These are phyloP conservation scores for Helotiales sp. DNA, from an alignment of 2,329 filamentous ascomycete genomes.

Conservation along the genomic window DNA sequence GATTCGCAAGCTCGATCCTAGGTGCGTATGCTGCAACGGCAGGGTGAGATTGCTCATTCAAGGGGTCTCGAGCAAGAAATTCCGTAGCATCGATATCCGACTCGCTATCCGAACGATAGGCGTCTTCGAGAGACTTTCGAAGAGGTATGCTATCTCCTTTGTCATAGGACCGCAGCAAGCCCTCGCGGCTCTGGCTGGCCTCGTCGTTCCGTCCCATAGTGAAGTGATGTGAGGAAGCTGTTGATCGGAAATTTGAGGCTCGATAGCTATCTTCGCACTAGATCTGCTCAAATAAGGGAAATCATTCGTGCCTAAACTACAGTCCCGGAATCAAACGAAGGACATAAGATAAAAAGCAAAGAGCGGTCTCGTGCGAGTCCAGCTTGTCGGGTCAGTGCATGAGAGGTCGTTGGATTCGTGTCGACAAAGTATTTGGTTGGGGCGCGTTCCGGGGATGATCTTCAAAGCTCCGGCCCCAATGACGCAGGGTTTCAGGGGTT, in stretches of 20 bases:
- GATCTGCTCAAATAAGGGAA: not conserved
- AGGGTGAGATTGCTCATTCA: slow-evolving; percentile 33
- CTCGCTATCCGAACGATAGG: slow-evolving; percentile 37
- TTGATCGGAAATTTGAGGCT: not conserved
- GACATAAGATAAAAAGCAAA: not conserved
- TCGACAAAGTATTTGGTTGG: not conserved
- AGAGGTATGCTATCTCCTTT: slow-evolving; percentile 26
- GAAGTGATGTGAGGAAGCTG: not conserved
- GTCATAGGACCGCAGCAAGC: slow-evolving; percentile 32
- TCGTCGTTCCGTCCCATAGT: slow-evolving; percentile 27
- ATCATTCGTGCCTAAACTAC: not conserved
- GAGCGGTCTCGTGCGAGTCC: slow-evolving; percentile 1
- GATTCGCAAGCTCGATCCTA: slow-evolving; percentile 15
- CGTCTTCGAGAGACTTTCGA: slow-evolving; percentile 35
- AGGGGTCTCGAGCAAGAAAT: slow-evolving; percentile 38
- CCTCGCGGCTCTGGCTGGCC: slow-evolving; percentile 32
- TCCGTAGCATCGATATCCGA: slow-evolving; percentile 43
- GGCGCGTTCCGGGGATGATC: not conserved
- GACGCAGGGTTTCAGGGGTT: not conserved
- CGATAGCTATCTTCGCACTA: not conserved
- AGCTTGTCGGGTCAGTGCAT: not conserved
- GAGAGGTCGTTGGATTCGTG: not conserved
- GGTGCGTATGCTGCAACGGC: slow-evolving; percentile 29
- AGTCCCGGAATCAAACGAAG: not conserved
- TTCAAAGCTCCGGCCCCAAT: not conserved